phyloP scores from a whole-genome alignment of 306 rosid species.

The Begonia masoniana region DNA sequence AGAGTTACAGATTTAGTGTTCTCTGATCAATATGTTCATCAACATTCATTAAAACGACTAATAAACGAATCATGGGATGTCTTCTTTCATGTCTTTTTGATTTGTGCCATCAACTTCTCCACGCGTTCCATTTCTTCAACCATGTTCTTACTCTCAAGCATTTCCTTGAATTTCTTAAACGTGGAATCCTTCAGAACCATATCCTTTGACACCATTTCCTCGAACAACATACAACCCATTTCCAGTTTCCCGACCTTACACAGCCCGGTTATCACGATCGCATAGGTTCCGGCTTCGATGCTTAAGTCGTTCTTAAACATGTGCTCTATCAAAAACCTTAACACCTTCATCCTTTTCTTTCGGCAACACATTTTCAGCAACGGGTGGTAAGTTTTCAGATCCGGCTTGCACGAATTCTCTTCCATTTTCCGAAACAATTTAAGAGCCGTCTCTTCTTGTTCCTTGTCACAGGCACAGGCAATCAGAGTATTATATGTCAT shows the following conservation, averaged over 20 bases:
- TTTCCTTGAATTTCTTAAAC: slow-evolving; percentile 25
- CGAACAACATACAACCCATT: slow-evolving; percentile 11
- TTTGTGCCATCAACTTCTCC: slow-evolving; percentile 37
- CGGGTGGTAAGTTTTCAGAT: slow-evolving; percentile 51
- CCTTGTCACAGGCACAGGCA: slow-evolving; percentile 44
- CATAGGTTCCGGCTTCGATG: slow-evolving; percentile 43
- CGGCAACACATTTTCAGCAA: slow-evolving; percentile 75
- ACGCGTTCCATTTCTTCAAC: slow-evolving; percentile 31
- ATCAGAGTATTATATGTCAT: slow-evolving; percentile 49
- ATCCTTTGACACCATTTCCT: slow-evolving; percentile 26
- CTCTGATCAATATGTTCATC: too few species aligned
- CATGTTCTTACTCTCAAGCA: slow-evolving; percentile 50
- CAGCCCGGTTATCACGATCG: slow-evolving; percentile 42
- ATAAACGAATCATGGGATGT: too few species aligned
- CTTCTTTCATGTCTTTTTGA: slow-evolving; percentile 1
- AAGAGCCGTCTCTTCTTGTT: slow-evolving; percentile 70
- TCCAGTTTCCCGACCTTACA: slow-evolving; percentile 34
- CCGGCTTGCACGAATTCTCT: slow-evolving; percentile 44
- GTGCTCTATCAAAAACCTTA: slow-evolving; percentile 52
- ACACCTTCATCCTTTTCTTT: slow-evolving; percentile 78
- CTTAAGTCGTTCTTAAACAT: slow-evolving; percentile 59
- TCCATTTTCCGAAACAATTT: slow-evolving; percentile 74
- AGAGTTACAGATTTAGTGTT: too few species aligned
- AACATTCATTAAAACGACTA: not conserved
- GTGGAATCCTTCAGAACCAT: slow-evolving; percentile 23